Evolutionary conservation across 768 basidiomycete species (phyloP), one percentile per base, ranked within the genome.

Genomic region (Serpula lacrymans): DNA sequence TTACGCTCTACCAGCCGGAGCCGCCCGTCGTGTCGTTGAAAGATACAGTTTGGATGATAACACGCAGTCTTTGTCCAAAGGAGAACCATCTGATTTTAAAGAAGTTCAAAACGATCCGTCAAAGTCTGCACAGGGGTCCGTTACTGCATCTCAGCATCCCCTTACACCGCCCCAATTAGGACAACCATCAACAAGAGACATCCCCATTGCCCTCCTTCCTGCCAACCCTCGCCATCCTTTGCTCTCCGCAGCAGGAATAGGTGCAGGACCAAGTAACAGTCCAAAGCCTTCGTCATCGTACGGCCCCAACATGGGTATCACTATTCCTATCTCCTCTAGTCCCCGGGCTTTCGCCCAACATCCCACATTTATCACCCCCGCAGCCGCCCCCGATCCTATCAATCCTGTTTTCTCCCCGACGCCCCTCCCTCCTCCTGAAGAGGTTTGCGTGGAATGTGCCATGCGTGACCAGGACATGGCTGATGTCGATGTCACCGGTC

Each of bases 391-490:
- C 10, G 74, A 71, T 37, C 70, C 82, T 29, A 69, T 82, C 35
- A 80, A 83, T 46, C 74, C 83, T 3, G 72, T 80, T 4, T 80
- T 77, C 52, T 72, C 76, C 0, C 77, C 80, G 23, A 69, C 69
- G 11, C 77, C 71, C 17, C 77, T 63, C 21, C 55, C 53, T 4
- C 68, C 65, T 8, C 81, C 77, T 48, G 86, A 88, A 52, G 95
- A 98, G 60, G 68, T 97, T 22, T 99, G 95, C 52, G 72, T 96
- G 25, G 96, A 98, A 62, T 99, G 96, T 57, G 86, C 96, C 43
- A 98, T 98, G 94, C 83, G 96, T 23, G 96, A 99, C 62, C 81
- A 95, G 57, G 96, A 99, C 59, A 91, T 99, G 87, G 90, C 84
- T 7, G 94, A 96, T 59, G 91, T 99, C 18, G 78, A 88, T 59